phyloP scores from a whole-genome alignment of 2,329 filamentous ascomycete genomes.

The Trematosphaeria pertusa region DNA sequence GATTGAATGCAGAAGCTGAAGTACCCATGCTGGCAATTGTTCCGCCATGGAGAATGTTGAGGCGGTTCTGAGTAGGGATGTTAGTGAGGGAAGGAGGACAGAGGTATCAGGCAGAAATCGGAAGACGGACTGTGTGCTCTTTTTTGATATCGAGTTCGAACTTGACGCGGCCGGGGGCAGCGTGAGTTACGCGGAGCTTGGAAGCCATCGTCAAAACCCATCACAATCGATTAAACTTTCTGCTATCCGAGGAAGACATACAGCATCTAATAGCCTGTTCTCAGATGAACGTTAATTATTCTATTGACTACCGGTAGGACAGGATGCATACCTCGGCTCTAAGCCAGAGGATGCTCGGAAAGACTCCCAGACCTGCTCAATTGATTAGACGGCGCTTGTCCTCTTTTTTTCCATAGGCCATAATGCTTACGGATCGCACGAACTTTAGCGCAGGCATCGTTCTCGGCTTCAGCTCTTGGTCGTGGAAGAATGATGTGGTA shows the following conservation, averaged over 20 bases:
- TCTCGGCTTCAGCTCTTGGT: neutral
- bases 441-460: constrained; percentile 62
- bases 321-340: constrained; percentile 75
- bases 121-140: constrained; percentile 71
- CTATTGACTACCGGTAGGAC: neutral
- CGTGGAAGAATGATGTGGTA: constrained; percentile 31
- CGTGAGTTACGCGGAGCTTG: constrained; percentile 72
- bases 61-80: constrained; percentile 66
- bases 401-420: neutral
- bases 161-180: constrained; percentile 70
- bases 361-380: constrained; percentile 76
- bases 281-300: neutral
- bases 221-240: too few relatives aligned
- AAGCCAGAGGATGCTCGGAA: constrained; percentile 87
- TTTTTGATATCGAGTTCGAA: constrained; percentile 79
- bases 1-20: neutral
- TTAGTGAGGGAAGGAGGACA: neutral
- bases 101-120: neutral
- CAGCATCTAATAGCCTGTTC: constrained; percentile 53
- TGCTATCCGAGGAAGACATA: constrained; percentile 26
- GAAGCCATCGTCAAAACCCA: too few relatives aligned
- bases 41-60: constrained; percentile 78
- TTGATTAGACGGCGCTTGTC: constrained; percentile 25
- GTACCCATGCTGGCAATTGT: constrained; percentile 75
- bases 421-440: constrained; percentile 66